A percentile compares a stretch with the other conserved stretches of the same genome.
phyloP scores from a whole-genome alignment of 1,139 yeast species.

The Taphrina sp. region DNA sequence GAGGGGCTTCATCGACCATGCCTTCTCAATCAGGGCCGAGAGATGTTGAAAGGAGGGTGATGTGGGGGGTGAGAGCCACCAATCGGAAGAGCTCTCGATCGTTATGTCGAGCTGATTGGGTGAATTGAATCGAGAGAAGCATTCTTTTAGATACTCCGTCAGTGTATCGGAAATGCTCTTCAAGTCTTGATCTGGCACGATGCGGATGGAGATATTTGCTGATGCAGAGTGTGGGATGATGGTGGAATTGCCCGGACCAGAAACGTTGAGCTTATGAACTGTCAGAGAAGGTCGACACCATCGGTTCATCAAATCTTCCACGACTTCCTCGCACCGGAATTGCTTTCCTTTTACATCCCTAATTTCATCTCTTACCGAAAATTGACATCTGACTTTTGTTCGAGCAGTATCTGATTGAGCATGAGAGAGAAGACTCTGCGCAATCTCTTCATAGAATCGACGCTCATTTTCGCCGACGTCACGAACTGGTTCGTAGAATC shows the following conservation, averaged over 20 bases:
- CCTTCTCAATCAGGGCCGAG: constrained; percentile 56
- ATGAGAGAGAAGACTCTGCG: constrained; percentile 10
- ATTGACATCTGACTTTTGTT: neutral
- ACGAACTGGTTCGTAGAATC: constrained; percentile 64
- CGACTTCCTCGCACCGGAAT: constrained; percentile 28
- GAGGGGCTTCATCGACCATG: constrained; percentile 72
- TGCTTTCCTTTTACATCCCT: neutral
- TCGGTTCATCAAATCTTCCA: constrained; percentile 63
- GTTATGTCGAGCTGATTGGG: constrained; percentile 54
- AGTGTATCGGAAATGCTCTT: constrained; percentile 56
- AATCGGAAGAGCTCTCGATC: constrained; percentile 80
- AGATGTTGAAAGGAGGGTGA: constrained; percentile 70
- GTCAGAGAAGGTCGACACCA: constrained; percentile 93
- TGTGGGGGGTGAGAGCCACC: constrained; percentile 88
- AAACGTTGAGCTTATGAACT: constrained; percentile 77
- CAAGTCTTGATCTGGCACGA: constrained; percentile 84
- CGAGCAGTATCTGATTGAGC: neutral
- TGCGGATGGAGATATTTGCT: constrained; percentile 75
- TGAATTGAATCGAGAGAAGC: constrained; percentile 54
- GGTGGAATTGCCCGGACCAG: constrained; percentile 87
- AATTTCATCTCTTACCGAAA: neutral
- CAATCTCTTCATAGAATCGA: constrained; percentile 60
- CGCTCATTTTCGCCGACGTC: constrained; percentile 59
- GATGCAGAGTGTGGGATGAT: constrained; percentile 81
- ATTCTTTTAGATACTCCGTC: constrained; percentile 49